These are phyloP conservation scores for Calonectria pteridis DNA, from an alignment of 2,329 filamentous ascomycete species.

Conservation along the genomic window DNA sequence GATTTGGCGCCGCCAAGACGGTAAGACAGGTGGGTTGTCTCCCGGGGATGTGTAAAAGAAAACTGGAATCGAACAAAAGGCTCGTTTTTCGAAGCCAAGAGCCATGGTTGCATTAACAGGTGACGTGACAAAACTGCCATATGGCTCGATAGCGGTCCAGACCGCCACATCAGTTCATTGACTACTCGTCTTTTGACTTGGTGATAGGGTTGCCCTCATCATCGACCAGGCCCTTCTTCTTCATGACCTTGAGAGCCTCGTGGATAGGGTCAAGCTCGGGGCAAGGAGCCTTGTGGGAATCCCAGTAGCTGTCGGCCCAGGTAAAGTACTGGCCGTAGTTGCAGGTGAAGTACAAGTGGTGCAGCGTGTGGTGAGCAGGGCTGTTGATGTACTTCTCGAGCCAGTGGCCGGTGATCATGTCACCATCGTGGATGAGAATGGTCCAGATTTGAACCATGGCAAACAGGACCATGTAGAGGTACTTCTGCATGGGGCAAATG, in stretches of 20 bases:
- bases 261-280: conserved; percentile 59
- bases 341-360: conserved; percentile 64
- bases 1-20: not conserved
- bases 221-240: conserved; percentile 58
- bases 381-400: conserved; percentile 61
- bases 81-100: not conserved
- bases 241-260: conserved; percentile 59
- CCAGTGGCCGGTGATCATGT: conserved; percentile 62
- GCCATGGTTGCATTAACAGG: not conserved
- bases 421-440: conserved; percentile 63
- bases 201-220: conserved; percentile 56
- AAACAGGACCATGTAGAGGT: conserved; percentile 60
- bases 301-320: conserved; percentile 59
- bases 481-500: conserved; percentile 59
- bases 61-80: not conserved
- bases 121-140: not conserved
- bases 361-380: conserved; percentile 61
- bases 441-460: conserved; percentile 61
- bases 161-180: not conserved
- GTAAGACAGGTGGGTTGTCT: not conserved
- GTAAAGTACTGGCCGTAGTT: conserved; percentile 65
- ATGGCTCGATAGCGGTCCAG: not conserved
- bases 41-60: not conserved
- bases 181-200: conserved; percentile 47
- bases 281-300: conserved; percentile 58